Base-by-base conservation (phyloP, 78 protist species). In the Polysphondylium violaceum region DNA sequence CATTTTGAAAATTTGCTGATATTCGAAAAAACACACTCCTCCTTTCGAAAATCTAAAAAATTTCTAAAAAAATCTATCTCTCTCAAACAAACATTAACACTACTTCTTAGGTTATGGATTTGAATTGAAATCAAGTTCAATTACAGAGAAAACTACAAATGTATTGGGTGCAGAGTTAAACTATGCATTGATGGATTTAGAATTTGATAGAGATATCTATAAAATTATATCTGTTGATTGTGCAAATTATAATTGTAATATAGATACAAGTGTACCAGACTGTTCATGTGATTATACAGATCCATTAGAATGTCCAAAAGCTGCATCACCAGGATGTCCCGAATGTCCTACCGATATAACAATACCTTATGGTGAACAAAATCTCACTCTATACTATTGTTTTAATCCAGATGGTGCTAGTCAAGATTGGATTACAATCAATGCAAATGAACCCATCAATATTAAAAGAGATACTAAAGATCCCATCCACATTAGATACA, bases 201-300 rank as follows among this genome's bases (percentile, higher is more conserved):
- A 29, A 19, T 83, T 83, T 60, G 91, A 83, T 14, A 58, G 40
- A 41, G 81, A 67, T 9, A 41, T 83, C 16, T 83, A 83, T 40
- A 33, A 33, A 4, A 3, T 44, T n/a, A 47, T 50, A 44, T 25
- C 47, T 21, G 60, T 83, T 14, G 33, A 44, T 8, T 83, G 91
- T 69, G n/a, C 78, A 5, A 83, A 83, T 33, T 55, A 27, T 44
- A 72, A 72, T 31, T 81, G 89, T 55, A 31, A 0, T 31, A 38
- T 65, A 2, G 73, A 65, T 38, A n/a, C 12, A n/a, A n/a, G n/a
- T n/a, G n/a, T n/a, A n/a, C n/a, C n/a, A n/a, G 85, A 75, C 14
- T 83, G 91, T 33, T 53, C 79, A 23, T 83, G 91, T 29, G 91
- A 83, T 27, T 83, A 83, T 58, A 69, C 91, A 0, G 23, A 69